phyloP scores from a whole-genome alignment of 2,329 filamentous ascomycete species.

The Rhynchosporium agropyri region DNA sequence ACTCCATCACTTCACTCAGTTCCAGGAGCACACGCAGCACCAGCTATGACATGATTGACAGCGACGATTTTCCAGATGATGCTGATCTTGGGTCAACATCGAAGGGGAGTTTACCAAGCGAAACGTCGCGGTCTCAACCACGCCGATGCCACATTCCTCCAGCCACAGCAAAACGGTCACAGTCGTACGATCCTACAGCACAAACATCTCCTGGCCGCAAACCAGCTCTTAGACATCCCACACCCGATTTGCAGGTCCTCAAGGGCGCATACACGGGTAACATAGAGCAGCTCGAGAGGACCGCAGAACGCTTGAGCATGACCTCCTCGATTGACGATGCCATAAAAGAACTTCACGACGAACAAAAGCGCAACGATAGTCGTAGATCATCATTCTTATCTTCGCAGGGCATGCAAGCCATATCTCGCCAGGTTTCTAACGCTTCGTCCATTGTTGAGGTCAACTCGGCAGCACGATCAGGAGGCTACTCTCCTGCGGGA shows the following conservation, averaged over 20 bases:
- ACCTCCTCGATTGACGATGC: constrained; percentile 76
- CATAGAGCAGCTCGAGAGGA: constrained; percentile 74
- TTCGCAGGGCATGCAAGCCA: constrained; percentile 42
- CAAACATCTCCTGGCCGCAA: constrained; percentile 39
- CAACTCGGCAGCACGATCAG: constrained; percentile 66
- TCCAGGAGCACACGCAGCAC: constrained; percentile 17
- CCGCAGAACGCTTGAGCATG: constrained; percentile 73
- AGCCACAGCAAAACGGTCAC: constrained; percentile 17
- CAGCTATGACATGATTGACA: constrained; percentile 24
- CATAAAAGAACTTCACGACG: constrained; percentile 71
- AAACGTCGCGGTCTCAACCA: constrained; percentile 17
- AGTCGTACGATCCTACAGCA: constrained; percentile 29
- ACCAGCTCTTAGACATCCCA: constrained; percentile 54
- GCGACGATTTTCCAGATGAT: constrained; percentile 17
- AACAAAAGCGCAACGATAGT: constrained; percentile 71
- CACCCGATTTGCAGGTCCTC: constrained; percentile 62
- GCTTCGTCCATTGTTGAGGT: constrained; percentile 68
- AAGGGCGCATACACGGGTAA: constrained; percentile 66
- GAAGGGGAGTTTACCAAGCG: background rate
- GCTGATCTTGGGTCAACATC: constrained; percentile 5
- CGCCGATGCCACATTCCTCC: constrained; percentile 15
- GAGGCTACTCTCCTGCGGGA: constrained; percentile 69
- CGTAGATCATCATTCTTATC: constrained; percentile 64
- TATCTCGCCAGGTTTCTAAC: constrained; percentile 51
- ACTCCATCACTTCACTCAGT: constrained; percentile 19